Base-by-base conservation (phyloP, 768 basidiomycete genomes). In the Boletellus sp. region DNA sequence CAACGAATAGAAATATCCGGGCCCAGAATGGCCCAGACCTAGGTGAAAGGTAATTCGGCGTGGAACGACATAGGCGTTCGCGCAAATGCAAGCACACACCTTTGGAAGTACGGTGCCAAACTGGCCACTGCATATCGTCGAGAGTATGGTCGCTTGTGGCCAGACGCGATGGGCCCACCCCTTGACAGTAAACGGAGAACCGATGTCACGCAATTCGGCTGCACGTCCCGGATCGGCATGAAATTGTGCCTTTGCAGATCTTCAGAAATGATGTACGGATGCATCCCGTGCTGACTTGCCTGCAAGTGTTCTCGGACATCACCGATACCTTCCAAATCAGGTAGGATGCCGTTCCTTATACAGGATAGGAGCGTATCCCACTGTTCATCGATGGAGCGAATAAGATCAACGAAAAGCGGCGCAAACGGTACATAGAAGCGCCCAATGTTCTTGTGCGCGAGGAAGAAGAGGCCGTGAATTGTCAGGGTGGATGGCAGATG, bases 391-490 rank as follows among this genome's bases (percentile, higher is more conserved):
- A 42, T 42, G n/a, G 16, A 8, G 17, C 23, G 23, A 48, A 45
- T 17, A n/a, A 62, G 32, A 28, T 46, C 58, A 5, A 54, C 20
- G 19, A 62, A 53, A 12, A 49, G 12, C 3, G 52, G 51, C 17
- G 45, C 42, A 11, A 59, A 59, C 1, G 50, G 19, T 10, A 40
- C 16, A 1, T 4, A 2, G 17, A 63, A 49, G 3, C 1, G 19
- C 2, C n/a, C 16, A 12, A 63, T 3, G 3, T 50, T 28, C 12
- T 28, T 26, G 19, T 24, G 24, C 6, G 44, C 38, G 6, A 63
- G 50, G 31, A 53, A 55, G 41, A 64, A 63, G 9, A 63, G 13
- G 38, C 52, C 60, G n/a, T 59, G 53, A 10, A 64, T 54, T 16
- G 52, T 26, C 12, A 57, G 22, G 34, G 57, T 59, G 2, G 60